These are phyloP conservation scores for Mortierella sp. DNA, from an alignment of 371 early-diverging fungal genomes.

Conservation along the genomic window DNA sequence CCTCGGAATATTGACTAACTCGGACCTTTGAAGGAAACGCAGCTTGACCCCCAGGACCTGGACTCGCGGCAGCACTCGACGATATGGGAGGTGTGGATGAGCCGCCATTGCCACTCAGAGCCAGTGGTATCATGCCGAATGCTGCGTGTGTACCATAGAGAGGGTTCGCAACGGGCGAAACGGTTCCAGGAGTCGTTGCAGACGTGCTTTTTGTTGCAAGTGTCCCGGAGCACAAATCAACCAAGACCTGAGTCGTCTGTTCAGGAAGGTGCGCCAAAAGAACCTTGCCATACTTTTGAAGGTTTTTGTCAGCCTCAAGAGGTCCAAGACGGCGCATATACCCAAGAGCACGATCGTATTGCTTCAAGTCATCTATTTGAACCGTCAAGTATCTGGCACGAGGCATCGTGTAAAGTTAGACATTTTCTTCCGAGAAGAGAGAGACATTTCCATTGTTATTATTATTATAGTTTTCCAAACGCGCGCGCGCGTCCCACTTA, in stretches of 20 bases:
- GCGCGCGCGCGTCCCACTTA: conserved; percentile 58
- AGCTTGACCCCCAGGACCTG: conserved; percentile 14
- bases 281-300: conserved; percentile 82
- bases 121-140: conserved; percentile 59
- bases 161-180: conserved; percentile 9
- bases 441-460: no score
- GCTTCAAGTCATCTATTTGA: conserved; percentile 86
- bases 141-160: conserved; percentile 31
- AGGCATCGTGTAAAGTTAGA: neutral
- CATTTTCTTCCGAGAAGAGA: neutral
- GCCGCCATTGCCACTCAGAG: conserved; percentile 20
- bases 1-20: conserved; percentile 16
- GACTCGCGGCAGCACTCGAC: conserved; percentile 28
- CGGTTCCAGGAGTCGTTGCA: conserved; percentile 17
- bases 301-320: conserved; percentile 67
- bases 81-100: conserved; percentile 17
- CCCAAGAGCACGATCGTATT: conserved; percentile 77
- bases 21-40: conserved; percentile 25
- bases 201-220: conserved; percentile 21
- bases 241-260: conserved; percentile 82
- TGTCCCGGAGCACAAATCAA: conserved; percentile 75
- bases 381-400: conserved; percentile 70
- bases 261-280: conserved; percentile 78
- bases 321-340: conserved; percentile 74
- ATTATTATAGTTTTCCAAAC: no score